Conservation (phyloP, 1,139 yeast species). For the Yamadazyma oceani region DNA sequence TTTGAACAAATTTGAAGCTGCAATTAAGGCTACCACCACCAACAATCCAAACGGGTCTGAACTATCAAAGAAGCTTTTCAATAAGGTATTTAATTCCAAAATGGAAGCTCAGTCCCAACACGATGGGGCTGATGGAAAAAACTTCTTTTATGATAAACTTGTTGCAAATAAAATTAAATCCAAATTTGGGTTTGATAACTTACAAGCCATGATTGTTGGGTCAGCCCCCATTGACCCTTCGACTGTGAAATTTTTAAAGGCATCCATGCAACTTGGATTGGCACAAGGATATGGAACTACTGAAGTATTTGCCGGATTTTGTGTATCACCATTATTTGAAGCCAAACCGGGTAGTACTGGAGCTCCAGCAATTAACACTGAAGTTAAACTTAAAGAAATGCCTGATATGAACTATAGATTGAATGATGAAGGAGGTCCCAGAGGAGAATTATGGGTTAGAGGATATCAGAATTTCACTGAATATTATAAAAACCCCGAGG, state of each 20-base stretch:
- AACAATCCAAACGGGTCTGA: constrained; percentile 36
- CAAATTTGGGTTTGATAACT: constrained; percentile 32
- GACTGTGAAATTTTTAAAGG: constrained; percentile 42
- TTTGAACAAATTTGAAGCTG: constrained; percentile 42
- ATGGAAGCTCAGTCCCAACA: constrained; percentile 9
- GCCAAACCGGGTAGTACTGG: constrained; percentile 45
- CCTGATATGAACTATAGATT: constrained; percentile 39
- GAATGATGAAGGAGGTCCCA: constrained; percentile 35
- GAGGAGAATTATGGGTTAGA: constrained; percentile 43
- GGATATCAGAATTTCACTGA: constrained; percentile 40
- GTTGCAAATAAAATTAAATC: constrained; percentile 29
- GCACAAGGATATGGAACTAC: constrained; percentile 49
- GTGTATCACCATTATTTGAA: constrained; percentile 31
- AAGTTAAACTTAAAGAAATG: constrained; percentile 35
- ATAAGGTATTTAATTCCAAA: constrained; percentile 21
- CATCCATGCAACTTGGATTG: constrained; percentile 38
- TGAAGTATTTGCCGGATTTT: constrained; percentile 46
- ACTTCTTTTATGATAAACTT: constrained; percentile 32
- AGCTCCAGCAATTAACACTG: constrained; percentile 32
- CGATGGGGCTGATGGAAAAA: constrained; percentile 19
- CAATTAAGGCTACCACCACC: constrained; percentile 44
- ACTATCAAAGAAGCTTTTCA: constrained; percentile 25
- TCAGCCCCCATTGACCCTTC: constrained; percentile 47
- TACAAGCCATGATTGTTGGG: constrained; percentile 32
- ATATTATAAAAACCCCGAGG: constrained; percentile 41